These are phyloP conservation scores for Sclerotinia sclerotiorum DNA, from an alignment of 2,329 filamentous ascomycete genomes.

Conservation along the genomic window DNA sequence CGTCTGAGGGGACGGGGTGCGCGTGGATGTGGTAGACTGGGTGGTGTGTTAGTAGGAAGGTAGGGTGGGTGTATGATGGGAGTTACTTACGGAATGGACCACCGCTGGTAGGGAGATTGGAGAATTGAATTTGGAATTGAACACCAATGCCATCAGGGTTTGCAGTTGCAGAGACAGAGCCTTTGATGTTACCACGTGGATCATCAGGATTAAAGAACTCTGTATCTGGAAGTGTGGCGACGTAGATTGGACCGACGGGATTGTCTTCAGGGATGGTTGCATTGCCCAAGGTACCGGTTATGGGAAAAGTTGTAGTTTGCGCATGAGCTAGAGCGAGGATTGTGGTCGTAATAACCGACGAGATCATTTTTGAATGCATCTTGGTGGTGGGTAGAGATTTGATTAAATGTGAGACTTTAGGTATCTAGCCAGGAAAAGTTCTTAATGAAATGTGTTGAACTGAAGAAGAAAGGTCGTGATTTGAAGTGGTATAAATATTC, in stretches of 20 bases:
- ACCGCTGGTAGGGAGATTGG: conserved; percentile 56
- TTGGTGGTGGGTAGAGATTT: neutral
- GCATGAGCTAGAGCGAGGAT: conserved; percentile 27
- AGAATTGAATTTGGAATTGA: conserved; percentile 54
- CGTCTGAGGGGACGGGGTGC: conserved; percentile 59
- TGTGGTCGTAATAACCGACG: conserved; percentile 8
- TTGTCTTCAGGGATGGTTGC: conserved; percentile 57
- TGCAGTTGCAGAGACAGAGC: conserved; percentile 50
- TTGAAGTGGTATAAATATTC: neutral
- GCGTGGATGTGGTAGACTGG: conserved; percentile 73
- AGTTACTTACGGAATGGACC: conserved; percentile 59
- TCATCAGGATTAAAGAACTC: conserved; percentile 49
- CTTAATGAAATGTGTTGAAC: neutral
- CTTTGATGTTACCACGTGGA: conserved; percentile 55
- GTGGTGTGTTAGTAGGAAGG: too few species aligned
- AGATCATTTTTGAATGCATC: conserved; percentile 20
- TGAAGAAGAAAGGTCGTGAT: neutral
- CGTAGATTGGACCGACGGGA: conserved; percentile 53
- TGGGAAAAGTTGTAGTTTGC: conserved; percentile 30
- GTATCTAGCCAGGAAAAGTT: neutral
- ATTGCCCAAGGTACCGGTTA: conserved; percentile 45
- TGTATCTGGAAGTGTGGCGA: conserved; percentile 52
- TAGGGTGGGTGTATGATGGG: neutral
- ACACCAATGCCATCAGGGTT: conserved; percentile 55
- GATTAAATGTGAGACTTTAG: neutral